Evolutionary conservation across 768 basidiomycete genomes (phyloP), one percentile per base, ranked within the genome.

Genomic region (Macrolepiota fuliginosa): DNA sequence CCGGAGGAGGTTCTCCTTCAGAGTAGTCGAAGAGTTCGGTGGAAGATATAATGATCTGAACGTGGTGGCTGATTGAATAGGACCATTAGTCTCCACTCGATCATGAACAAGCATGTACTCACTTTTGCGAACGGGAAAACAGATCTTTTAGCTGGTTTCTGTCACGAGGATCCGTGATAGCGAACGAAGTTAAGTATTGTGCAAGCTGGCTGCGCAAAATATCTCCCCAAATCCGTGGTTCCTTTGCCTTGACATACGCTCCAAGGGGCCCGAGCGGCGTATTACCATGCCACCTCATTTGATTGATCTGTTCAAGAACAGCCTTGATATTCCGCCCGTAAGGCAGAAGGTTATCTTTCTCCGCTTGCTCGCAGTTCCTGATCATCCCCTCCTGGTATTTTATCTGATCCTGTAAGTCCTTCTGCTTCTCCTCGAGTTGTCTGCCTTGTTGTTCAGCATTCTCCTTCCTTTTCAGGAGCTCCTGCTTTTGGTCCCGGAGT

Each of bases 1-100:
- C 62, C 19, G 69, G 69, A 1, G 83, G 81, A 11, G 90, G 88
- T 68, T 96, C 94, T 27, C 94, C 94, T 1, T 66, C 62, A 39
- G 79, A 79, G 66, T 84, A 96, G 68, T 97, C 92, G 70, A 97
- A 98, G 42, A 91, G 65, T 67, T 96, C 94, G 40, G 81, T 86
- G 61, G 83, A 80, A 24, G 83, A 81, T 56, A 90, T 85, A 65
- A 91, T 80, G 62, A 94, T 85, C 5, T 73, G 74, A 24, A 72
- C 75, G 24, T 81, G 71, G 9, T 45, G 59, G 64, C 89, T 91
- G 36, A 51, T 29, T 13, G 25, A 37, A 45, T 10, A 45, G 54
- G 39, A 35, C 7, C 24, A 11, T 49, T 25, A 25, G 22, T 49
- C 13, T 5, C 24, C 1, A 13, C 5, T 4, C 24, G 10, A 17